phyloP scores from a whole-genome alignment of 139 green algal species.

The Chlamydomonas incerta region DNA sequence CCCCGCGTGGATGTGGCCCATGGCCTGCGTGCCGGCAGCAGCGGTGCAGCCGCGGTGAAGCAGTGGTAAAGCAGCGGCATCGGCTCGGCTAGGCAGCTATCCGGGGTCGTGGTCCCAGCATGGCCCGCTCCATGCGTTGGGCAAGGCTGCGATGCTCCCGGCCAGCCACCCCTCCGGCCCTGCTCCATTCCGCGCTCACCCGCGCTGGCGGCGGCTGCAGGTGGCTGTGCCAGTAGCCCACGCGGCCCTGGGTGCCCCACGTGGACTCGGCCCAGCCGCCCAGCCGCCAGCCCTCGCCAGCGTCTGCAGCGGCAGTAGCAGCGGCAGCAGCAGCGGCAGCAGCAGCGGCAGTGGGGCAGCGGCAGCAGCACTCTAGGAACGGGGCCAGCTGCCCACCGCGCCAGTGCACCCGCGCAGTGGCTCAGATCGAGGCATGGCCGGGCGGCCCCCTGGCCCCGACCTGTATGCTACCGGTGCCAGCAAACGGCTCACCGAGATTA shows the following conservation, averaged over 20 bases:
- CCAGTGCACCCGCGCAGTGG: background rate
- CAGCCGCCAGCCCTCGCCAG: too few relatives aligned
- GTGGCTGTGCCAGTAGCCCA: conserved; percentile 1
- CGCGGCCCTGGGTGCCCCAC: background rate
- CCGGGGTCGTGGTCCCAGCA: too few relatives aligned
- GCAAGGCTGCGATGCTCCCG: background rate
- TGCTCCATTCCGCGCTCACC: background rate
- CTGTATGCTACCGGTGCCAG: background rate
- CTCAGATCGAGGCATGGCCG: background rate
- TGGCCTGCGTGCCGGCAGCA: background rate
- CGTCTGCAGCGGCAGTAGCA: background rate
- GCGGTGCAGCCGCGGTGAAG: too few relatives aligned
- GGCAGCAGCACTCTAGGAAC: too few relatives aligned
- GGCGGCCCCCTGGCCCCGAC: too few relatives aligned
- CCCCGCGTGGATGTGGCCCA: background rate
- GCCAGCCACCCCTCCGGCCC: background rate
- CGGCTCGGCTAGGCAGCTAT: too few relatives aligned
- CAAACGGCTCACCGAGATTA: background rate
- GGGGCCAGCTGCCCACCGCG: too few relatives aligned
- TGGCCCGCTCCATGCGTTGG: background rate
- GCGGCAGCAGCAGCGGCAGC: background rate
- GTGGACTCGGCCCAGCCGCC: background rate
- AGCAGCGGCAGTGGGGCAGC: background rate
- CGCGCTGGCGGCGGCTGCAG: background rate
- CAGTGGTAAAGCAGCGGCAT: too few relatives aligned